Conservation (phyloP, 225 moss, liverwort and hornwort species). For the Pseudisothecium myosuroides region DNA sequence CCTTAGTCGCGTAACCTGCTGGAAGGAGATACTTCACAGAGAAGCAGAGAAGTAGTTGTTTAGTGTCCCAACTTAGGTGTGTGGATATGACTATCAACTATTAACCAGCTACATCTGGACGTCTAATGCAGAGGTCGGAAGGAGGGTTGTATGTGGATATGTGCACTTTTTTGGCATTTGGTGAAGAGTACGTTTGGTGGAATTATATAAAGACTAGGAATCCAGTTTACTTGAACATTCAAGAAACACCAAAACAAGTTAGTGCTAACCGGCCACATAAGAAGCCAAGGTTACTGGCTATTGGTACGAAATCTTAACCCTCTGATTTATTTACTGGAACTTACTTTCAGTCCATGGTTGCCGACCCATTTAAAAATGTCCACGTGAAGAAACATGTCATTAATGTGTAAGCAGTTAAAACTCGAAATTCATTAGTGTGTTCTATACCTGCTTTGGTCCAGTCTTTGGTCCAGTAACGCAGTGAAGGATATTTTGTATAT, state of each 20-base stretch:
- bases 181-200: slow-evolving; percentile 72
- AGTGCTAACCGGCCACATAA: slow-evolving; percentile 72
- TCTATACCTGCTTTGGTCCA: not conserved
- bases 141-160: slow-evolving; percentile 89
- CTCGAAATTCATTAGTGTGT: not conserved
- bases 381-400: not conserved
- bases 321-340: not conserved
- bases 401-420: not conserved
- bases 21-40: not conserved
- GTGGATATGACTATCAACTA: not conserved
- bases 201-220: slow-evolving; percentile 79
- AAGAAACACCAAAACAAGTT: slow-evolving; percentile 58
- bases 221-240: slow-evolving; percentile 80
- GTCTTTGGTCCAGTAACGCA: not conserved
- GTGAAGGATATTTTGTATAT: not conserved
- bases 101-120: not conserved
- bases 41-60: not conserved
- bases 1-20: not conserved
- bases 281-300: slow-evolving; percentile 75
- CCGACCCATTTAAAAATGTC: not conserved
- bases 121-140: slow-evolving; percentile 69
- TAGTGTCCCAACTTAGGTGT: not conserved
- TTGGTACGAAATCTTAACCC: slow-evolving; percentile 35
- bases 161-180: slow-evolving; percentile 75
- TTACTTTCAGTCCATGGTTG: not conserved